Conservation (phyloP, 2,329 filamentous ascomycete genomes). For the Aureobasidium uvarum region DNA sequence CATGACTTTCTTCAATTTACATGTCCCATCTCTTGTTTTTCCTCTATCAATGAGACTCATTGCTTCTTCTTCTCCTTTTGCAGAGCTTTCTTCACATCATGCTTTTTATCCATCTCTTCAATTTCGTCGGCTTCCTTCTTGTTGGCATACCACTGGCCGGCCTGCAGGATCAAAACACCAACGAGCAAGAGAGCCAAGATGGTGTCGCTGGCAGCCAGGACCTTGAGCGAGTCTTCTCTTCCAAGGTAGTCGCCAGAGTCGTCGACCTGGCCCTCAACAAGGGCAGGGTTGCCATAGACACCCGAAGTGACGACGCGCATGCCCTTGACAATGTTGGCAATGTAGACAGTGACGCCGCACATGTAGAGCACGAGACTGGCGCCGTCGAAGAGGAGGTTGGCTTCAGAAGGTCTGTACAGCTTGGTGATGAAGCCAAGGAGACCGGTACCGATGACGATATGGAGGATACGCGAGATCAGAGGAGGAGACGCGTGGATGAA, state of each 20-base stretch:
- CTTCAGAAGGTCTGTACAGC: conserved; percentile 89
- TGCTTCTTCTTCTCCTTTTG: conserved; percentile 39
- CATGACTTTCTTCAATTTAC: conserved; percentile 8
- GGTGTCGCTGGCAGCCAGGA: conserved; percentile 91
- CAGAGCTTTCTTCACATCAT: conserved; percentile 49
- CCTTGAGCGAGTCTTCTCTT: conserved; percentile 84
- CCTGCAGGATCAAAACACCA: conserved; percentile 88
- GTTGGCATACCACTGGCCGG: conserved; percentile 98
- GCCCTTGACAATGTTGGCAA: conserved; percentile 95
- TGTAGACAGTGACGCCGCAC: conserved; percentile 88
- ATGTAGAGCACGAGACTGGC: conserved; percentile 70
- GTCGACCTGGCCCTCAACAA: conserved; percentile 42
- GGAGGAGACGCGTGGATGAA: conserved; percentile 91
- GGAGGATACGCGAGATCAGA: conserved; percentile 86
- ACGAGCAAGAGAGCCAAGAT: conserved; percentile 91
- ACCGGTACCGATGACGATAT: conserved; percentile 86
- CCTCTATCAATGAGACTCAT: background rate
- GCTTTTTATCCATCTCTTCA: conserved; percentile 60
- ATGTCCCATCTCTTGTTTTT: background rate
- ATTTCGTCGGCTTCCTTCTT: conserved; percentile 83
- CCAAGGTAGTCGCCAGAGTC: conserved; percentile 64
- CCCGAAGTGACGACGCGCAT: conserved; percentile 77
- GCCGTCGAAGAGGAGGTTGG: conserved; percentile 92
- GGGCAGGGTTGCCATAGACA: conserved; percentile 55
- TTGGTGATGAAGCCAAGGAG: conserved; percentile 89